Evolutionary conservation across 768 basidiomycete genomes (phyloP), one percentile per base, ranked within the genome.

Genomic region (Mycena rebaudengoi): DNA sequence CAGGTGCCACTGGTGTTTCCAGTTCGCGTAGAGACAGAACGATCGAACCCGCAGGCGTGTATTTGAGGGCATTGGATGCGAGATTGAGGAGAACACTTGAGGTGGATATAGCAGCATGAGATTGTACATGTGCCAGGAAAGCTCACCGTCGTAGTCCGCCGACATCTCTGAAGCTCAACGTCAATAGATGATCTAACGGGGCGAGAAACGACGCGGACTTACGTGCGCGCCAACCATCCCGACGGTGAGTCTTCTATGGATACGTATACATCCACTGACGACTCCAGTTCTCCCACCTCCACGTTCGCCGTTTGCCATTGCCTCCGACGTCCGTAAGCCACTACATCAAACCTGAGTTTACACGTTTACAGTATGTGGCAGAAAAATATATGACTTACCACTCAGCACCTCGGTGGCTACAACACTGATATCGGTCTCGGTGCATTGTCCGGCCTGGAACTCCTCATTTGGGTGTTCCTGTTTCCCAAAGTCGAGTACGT

Each of bases 401-500:
- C 28, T 41, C 58, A 60, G 50, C 2, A 30, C 49, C 28, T 60
- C 58, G 11, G 35, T 43, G 21, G 58, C 58, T 11, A 60, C 37
- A 11, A 51, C 49, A 25, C 58, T 43, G 18, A 60, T 39, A 51
- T 60, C 58, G 26, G 21, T n/a, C 40, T 60, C 58, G 16, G 58
- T 60, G 12, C 14, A 44, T 26, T 51, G 48, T n/a, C n/a, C n/a
- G n/a, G 40, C 40, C 21, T 51, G 58, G 8, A 41, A 18, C 14
- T 60, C 58, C 7, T 40, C 58, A 14, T 35, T 32, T 10, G 48
- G 48, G 4, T 60, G 48, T n/a, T 60, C 58, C 28, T 51, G 58
- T 18, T 60, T 60, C 18, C 58, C 58, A 20, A 60, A 60, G 26
- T 60, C 58, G 4, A 60, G 49, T 18, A 60, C 58, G 21, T 60